Percentiles rank a stretch among this genome's conserved stretches.
These are phyloP conservation scores for Agrocybe chaxingu DNA, from an alignment of 768 basidiomycete species.

Conservation along the genomic window DNA sequence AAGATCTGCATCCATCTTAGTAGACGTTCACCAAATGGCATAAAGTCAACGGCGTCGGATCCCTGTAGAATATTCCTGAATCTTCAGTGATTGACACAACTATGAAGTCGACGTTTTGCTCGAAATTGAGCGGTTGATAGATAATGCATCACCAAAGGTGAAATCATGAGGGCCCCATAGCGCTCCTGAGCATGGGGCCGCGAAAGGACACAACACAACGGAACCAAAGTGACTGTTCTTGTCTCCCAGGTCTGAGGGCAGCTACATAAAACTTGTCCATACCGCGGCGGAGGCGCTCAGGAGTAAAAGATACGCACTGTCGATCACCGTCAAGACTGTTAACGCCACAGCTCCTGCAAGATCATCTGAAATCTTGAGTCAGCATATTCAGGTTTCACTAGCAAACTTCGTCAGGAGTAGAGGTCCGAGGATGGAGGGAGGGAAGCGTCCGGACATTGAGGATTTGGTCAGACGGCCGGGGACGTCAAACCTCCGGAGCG, in stretches of 20 bases:
- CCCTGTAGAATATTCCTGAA: constrained; percentile 20
- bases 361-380: too few species aligned
- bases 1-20: constrained; percentile 19
- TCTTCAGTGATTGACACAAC: constrained; percentile 19
- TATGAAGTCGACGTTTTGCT: constrained; percentile 20
- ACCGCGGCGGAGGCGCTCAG: too few species aligned
- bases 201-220: constrained; percentile 17
- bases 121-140: constrained; percentile 22
- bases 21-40: constrained; percentile 20
- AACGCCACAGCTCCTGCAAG: too few species aligned
- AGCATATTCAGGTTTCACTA: too few species aligned
- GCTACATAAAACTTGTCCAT: too few species aligned
- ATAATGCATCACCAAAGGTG: constrained; percentile 22
- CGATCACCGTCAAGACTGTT: constrained; percentile 4
- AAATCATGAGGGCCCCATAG: constrained; percentile 24
- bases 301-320: constrained; percentile 9
- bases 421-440: too few species aligned
- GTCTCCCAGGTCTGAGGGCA: constrained; percentile 22
- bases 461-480: too few species aligned
- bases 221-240: constrained; percentile 21
- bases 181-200: constrained; percentile 17
- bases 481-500: too few species aligned
- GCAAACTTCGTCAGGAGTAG: too few species aligned
- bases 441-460: too few species aligned
- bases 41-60: constrained; percentile 15